Evolutionary conservation across 2,329 filamentous ascomycete species (phyloP).

Genomic region (Metarhizium album): DNA sequence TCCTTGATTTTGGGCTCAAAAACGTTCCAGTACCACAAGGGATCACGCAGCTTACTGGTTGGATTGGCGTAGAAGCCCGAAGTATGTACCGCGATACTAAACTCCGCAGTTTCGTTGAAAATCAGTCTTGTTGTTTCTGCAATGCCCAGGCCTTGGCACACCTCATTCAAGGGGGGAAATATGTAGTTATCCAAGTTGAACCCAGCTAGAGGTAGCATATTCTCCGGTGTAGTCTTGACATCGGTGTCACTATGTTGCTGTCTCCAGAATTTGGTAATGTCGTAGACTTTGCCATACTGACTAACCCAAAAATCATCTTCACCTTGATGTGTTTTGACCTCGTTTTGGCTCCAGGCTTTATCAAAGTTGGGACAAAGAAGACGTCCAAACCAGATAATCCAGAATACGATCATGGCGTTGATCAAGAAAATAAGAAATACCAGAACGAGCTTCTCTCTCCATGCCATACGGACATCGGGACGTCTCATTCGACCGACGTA

Average conservation of each 20-base stretch:
- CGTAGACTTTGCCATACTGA: conserved; percentile 81
- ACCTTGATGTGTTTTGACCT: conserved; percentile 63
- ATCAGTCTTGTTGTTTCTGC: conserved; percentile 44
- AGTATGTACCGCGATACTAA: conserved; percentile 51
- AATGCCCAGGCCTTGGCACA: conserved; percentile 64
- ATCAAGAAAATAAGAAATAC: conserved; percentile 69
- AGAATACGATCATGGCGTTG: conserved; percentile 79
- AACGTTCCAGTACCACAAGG: conserved; percentile 64
- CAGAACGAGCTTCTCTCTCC: conserved; percentile 88
- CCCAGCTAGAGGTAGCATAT: conserved; percentile 73
- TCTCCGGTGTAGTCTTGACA: conserved; percentile 45
- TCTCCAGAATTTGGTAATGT: conserved; percentile 81
- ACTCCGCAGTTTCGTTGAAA: conserved; percentile 52
- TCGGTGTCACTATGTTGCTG: conserved; percentile 67
- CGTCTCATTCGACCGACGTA: conserved; percentile 89
- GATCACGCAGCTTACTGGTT: conserved; percentile 45
- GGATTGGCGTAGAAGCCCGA: conserved; percentile 54
- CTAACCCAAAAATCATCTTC: conserved; percentile 75
- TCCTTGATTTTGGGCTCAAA: conserved; percentile 75
- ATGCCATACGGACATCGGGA: conserved; percentile 91
- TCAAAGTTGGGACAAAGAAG: conserved; percentile 83
- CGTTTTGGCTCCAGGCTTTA: conserved; percentile 69
- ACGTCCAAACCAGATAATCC: conserved; percentile 77
- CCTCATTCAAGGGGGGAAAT: conserved; percentile 59
- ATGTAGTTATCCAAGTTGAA: conserved; percentile 79